Evolutionary conservation across 352 stramenopile species (phyloP).

Genomic region (Phytophthora sp.): DNA sequence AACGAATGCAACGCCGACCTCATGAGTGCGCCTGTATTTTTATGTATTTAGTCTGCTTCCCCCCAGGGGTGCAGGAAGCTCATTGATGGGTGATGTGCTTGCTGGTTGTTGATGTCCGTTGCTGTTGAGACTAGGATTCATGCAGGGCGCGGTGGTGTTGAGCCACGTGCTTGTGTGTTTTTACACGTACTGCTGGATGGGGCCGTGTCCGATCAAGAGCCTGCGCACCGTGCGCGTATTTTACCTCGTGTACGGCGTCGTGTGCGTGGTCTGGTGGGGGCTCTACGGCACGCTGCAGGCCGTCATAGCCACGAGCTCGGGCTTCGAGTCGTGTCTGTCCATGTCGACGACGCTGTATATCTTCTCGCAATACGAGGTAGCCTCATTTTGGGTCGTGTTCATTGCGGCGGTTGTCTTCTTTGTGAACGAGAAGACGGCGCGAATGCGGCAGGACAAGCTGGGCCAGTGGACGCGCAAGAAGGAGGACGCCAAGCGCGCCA

Average conservation of each 20-base stretch:
- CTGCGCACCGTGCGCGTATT: conserved; percentile 66
- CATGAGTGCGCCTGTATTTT: conserved; percentile 50
- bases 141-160: conserved; percentile 69
- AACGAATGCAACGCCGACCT: conserved; percentile 73
- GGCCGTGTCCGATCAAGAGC: conserved; percentile 56
- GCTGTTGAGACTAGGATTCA: conserved; percentile 44
- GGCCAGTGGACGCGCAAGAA: conserved; percentile 36
- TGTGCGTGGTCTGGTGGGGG: conserved; percentile 71
- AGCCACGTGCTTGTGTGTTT: conserved; percentile 73
- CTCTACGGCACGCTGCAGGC: conserved; percentile 70
- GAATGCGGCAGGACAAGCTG: conserved; percentile 49
- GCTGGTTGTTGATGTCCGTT: conserved; percentile 15
- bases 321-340: conserved; percentile 73
- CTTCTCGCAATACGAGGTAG: conserved; percentile 76
- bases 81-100: conserved; percentile 16
- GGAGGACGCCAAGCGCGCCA: conserved; percentile 39
- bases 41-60: neutral
- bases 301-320: conserved; percentile 57
- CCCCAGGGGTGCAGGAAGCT: conserved; percentile 1
- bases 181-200: conserved; percentile 80
- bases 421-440: conserved; percentile 53
- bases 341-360: conserved; percentile 72
- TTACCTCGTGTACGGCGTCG: conserved; percentile 64
- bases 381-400: conserved; percentile 69
- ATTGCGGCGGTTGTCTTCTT: conserved; percentile 54